Conservation (phyloP, 345 rosid genomes). For the Rhodamnia argentea region DNA sequence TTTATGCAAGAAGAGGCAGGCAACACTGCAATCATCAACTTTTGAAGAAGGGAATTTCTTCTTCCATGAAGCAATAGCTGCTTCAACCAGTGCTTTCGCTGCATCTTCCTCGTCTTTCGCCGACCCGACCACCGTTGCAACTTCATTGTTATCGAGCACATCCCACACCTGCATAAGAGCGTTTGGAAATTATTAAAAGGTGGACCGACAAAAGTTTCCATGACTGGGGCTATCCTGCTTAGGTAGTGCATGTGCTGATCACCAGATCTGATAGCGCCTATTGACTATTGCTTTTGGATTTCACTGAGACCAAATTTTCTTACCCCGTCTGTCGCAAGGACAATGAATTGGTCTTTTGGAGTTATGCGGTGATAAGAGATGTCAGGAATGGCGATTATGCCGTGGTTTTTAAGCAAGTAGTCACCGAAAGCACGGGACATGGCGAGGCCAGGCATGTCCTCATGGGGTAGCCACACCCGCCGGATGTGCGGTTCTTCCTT, state of each 20-base stretch:
- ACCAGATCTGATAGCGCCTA: neutral
- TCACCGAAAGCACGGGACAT: conserved; percentile 95
- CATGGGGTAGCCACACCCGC: conserved; percentile 81
- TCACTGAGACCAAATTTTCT: neutral
- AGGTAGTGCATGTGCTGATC: neutral
- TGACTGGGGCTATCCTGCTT: neutral
- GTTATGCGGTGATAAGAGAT: conserved; percentile 46
- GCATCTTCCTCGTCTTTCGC: conserved; percentile 32
- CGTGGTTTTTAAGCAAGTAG: conserved; percentile 55
- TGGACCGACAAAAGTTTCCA: neutral
- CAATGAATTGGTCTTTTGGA: conserved; percentile 38
- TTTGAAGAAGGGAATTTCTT: conserved; percentile 46
- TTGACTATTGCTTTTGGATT: neutral
- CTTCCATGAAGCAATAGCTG: conserved; percentile 53
- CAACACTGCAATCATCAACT: conserved; percentile 60
- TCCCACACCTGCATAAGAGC: conserved; percentile 49
- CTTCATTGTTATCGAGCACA: conserved; percentile 64
- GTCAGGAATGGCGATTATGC: conserved; percentile 65
- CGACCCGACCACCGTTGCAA: conserved; percentile 31
- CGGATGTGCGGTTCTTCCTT: conserved; percentile 65
- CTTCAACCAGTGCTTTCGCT: conserved; percentile 53
- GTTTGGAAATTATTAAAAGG: too few relatives aligned
- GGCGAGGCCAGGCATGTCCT: conserved; percentile 81
- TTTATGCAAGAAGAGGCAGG: conserved; percentile 47
- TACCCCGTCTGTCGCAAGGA: conserved; percentile 91